These are phyloP conservation scores for Phytophthora hybrid DNA, from an alignment of 352 stramenopile genomes.

Conservation along the genomic window DNA sequence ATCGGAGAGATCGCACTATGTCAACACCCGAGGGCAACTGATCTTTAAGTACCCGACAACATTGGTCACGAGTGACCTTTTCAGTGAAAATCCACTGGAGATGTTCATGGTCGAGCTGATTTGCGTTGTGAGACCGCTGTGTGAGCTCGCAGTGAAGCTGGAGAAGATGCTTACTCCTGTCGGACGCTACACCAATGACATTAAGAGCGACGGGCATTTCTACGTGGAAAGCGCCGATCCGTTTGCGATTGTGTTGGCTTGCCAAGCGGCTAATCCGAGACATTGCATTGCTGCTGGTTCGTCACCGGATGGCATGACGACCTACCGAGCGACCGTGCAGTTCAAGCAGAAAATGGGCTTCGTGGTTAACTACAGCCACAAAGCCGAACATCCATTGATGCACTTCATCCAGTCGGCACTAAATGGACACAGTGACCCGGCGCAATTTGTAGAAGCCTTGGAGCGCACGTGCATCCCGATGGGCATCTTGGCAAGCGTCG, in stretches of 20 bases:
- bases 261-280: slow-evolving; percentile 73
- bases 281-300: slow-evolving; percentile 74
- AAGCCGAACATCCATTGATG: slow-evolving; percentile 85
- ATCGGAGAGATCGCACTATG: slow-evolving; percentile 72
- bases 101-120: slow-evolving; percentile 91
- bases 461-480: slow-evolving; percentile 87
- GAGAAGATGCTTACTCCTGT: slow-evolving; percentile 74
- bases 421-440: slow-evolving; percentile 82
- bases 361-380: slow-evolving; percentile 90
- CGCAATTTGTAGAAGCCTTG: slow-evolving; percentile 83
- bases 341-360: slow-evolving; percentile 92
- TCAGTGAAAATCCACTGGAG: slow-evolving; percentile 86
- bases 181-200: slow-evolving; percentile 79
- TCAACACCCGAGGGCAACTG: slow-evolving; percentile 76
- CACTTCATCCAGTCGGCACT: slow-evolving; percentile 88
- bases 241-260: slow-evolving; percentile 86
- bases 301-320: slow-evolving; percentile 77
- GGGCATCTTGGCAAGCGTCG: slow-evolving; percentile 82
- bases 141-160: slow-evolving; percentile 83
- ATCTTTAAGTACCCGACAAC: slow-evolving; percentile 87
- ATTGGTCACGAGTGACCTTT: slow-evolving; percentile 67
- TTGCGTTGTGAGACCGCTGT: slow-evolving; percentile 88
- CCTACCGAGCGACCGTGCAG: slow-evolving; percentile 84
- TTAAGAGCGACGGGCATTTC: slow-evolving; percentile 78
- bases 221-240: slow-evolving; percentile 87